These are phyloP conservation scores for Aplosporella prunicola DNA, from an alignment of 2,329 filamentous ascomycete genomes.

Conservation along the genomic window DNA sequence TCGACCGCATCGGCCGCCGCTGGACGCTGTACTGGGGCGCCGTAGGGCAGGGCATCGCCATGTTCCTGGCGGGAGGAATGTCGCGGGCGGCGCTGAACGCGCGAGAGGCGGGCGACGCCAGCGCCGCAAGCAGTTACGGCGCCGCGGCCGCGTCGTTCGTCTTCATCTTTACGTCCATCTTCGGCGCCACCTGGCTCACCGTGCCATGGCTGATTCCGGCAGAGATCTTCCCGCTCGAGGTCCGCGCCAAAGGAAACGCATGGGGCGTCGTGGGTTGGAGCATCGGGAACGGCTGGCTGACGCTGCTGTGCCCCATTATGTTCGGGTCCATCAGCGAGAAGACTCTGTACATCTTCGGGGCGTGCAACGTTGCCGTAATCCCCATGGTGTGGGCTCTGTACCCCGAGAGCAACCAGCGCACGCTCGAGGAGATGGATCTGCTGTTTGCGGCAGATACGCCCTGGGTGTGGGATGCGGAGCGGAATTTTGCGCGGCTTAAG, in stretches of 20 bases:
- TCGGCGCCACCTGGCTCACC: constrained; percentile 55
- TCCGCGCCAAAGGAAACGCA: constrained; percentile 65
- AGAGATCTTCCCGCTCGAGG: constrained; percentile 63
- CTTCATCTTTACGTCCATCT: constrained; percentile 57
- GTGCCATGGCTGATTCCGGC: constrained; percentile 54
- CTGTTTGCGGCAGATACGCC: constrained; percentile 58
- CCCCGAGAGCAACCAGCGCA: constrained; percentile 64
- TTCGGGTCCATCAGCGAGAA: constrained; percentile 58
- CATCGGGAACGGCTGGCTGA: constrained; percentile 61
- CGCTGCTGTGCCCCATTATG: constrained; percentile 30
- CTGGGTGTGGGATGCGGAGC: constrained; percentile 51
- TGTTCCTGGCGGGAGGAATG: constrained; percentile 58
- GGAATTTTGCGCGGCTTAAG: constrained; percentile 18
- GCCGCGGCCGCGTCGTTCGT: constrained; percentile 61
- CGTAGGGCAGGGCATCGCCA: constrained; percentile 52
- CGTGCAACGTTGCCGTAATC: constrained; percentile 43
- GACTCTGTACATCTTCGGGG: constrained; percentile 65
- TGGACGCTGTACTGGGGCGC: constrained; percentile 63
- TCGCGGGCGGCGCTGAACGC: constrained; percentile 45
- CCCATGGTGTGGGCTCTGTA: constrained; percentile 65
- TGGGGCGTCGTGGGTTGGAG: constrained; percentile 70
- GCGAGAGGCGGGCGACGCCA: constrained; percentile 36
- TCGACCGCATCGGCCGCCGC: constrained; percentile 58
- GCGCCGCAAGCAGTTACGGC: constrained; percentile 44
- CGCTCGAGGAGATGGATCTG: constrained; percentile 66